Conservation (phyloP, 768 basidiomycete genomes). For the Trametes sanguinea region DNA sequence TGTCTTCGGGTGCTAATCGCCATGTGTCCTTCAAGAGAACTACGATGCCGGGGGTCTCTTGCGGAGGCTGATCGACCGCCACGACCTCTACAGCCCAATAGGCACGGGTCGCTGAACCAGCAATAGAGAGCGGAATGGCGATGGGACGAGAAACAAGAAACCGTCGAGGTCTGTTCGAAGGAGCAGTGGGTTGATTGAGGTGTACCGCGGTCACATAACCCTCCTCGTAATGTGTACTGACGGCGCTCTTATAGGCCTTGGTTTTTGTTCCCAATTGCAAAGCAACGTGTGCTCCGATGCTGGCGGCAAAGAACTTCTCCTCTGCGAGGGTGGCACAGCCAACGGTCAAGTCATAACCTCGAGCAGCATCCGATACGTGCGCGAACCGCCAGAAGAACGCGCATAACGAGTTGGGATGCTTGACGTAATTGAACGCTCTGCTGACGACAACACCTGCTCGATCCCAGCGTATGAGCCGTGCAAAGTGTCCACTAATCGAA, state of each 20-base stretch:
- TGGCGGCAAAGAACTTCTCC: background rate
- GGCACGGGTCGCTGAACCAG: background rate
- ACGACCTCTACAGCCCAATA: slow-evolving; percentile 10
- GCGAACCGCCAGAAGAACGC: slow-evolving; percentile 1
- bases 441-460: slow-evolving; percentile 7
- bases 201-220: background rate
- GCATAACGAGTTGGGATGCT: background rate
- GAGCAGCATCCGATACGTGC: background rate
- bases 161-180: too few species aligned
- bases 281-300: background rate
- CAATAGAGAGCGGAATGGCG: background rate
- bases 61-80: background rate
- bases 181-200: background rate
- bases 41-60: background rate
- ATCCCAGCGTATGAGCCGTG: slow-evolving; percentile 9
- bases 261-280: background rate
- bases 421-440: slow-evolving; percentile 7
- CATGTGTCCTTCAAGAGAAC: slow-evolving; percentile 19
- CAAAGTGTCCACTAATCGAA: background rate
- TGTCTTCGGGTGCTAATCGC: background rate
- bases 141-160: slow-evolving; percentile 9
- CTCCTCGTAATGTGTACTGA: background rate
- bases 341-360: slow-evolving; percentile 13
- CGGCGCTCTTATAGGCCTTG: background rate
- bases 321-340: background rate